A percentile compares a stretch with the other conserved stretches of the same genome.
These are phyloP conservation scores for Backusella mclennaniae DNA, from an alignment of 192 early-diverging fungal genomes.

Conservation along the genomic window DNA sequence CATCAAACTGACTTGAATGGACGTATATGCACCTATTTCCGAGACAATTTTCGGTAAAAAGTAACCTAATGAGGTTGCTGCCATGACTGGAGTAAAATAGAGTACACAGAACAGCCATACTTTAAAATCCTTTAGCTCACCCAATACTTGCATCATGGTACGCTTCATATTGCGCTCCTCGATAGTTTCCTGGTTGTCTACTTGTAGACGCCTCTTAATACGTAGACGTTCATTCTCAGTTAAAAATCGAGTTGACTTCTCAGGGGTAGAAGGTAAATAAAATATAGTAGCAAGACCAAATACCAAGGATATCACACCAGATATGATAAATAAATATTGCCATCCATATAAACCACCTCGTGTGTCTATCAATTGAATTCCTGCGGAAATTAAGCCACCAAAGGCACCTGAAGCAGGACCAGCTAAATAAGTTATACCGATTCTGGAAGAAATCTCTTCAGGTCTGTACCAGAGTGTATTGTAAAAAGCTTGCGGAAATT, in stretches of 20 bases:
- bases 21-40: constrained; percentile 28
- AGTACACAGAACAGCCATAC: constrained; percentile 34
- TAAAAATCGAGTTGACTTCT: constrained; percentile 20
- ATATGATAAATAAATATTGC: constrained; percentile 35
- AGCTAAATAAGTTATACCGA: constrained; percentile 32
- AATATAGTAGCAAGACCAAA: constrained; percentile 31
- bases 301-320: constrained; percentile 22
- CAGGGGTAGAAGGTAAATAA: constrained; percentile 30
- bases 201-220: constrained; percentile 4
- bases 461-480: constrained; percentile 37
- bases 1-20: constrained; percentile 37
- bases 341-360: constrained; percentile 29
- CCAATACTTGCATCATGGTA: background rate
- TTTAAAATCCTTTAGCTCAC: constrained; percentile 27
- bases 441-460: constrained; percentile 28
- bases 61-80: constrained; percentile 36
- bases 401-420: constrained; percentile 35
- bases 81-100: constrained; percentile 38
- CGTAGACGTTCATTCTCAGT: constrained; percentile 26
- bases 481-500: constrained; percentile 24
- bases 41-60: constrained; percentile 37
- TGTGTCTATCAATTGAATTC: constrained; percentile 32
- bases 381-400: constrained; percentile 34
- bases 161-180: background rate
- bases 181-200: background rate